Evolutionary conservation across 768 basidiomycete genomes (phyloP).

Genomic region (Mycena chlorophos): DNA sequence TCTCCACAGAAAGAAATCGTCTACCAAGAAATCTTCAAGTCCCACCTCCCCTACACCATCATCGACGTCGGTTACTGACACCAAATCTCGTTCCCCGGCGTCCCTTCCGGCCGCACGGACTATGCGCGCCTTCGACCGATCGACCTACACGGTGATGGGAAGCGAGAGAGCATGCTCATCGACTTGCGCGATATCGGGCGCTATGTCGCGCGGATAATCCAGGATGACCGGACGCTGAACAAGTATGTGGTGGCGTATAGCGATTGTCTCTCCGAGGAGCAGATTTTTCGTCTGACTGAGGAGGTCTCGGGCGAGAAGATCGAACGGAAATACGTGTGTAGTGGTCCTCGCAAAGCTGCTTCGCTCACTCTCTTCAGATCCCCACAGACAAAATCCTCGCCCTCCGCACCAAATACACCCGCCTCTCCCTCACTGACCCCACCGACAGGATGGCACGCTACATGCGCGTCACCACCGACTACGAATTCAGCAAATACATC

Average conservation of each 20-base stretch:
- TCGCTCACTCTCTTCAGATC: slow-evolving; percentile 1
- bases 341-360: neutral
- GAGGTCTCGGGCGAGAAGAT: slow-evolving; percentile 26
- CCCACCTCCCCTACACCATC: slow-evolving; percentile 30
- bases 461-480: slow-evolving; percentile 7
- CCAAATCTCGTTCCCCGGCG: slow-evolving; percentile 21
- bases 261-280: slow-evolving; percentile 27
- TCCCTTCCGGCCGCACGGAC: slow-evolving; percentile 17
- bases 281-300: slow-evolving; percentile 25
- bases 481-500: slow-evolving; percentile 26
- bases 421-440: neutral
- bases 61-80: slow-evolving; percentile 37
- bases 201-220: slow-evolving; percentile 32
- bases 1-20: slow-evolving; percentile 30
- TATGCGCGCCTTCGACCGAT: slow-evolving; percentile 5
- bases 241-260: slow-evolving; percentile 28
- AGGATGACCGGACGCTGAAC: slow-evolving; percentile 33
- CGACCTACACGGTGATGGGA: slow-evolving; percentile 23
- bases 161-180: slow-evolving; percentile 23
- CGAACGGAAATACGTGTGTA: slow-evolving; percentile 11
- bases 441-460: neutral
- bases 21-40: slow-evolving; percentile 25
- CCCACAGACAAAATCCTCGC: slow-evolving; percentile 2
- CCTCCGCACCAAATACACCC: neutral
- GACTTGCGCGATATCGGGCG: slow-evolving; percentile 27